phyloP scores from a whole-genome alignment of 345 rosid genomes.

The Gossypium stocksii region DNA sequence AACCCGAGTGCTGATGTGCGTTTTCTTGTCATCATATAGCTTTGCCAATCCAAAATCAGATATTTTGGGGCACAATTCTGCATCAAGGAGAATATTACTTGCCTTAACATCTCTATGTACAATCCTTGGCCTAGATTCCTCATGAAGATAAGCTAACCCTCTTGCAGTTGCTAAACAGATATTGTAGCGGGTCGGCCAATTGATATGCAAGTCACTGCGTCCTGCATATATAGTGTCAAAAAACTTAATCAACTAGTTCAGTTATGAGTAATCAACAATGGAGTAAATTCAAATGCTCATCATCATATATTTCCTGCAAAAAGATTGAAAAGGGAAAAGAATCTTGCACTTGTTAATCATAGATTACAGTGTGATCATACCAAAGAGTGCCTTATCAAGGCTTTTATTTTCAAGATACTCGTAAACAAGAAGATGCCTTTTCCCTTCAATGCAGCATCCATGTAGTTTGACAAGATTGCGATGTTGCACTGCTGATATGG shows the following conservation, averaged over 20 bases:
- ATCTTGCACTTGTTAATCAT: no score
- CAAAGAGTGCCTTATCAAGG: constrained; percentile 66
- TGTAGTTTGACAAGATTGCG: constrained; percentile 68
- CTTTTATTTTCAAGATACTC: constrained; percentile 74
- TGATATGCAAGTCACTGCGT: constrained; percentile 23
- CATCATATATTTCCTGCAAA: no score
- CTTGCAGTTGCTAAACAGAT: constrained; percentile 45
- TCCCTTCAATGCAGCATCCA: constrained; percentile 65
- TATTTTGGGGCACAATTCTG: constrained; percentile 45
- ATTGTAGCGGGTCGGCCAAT: constrained; percentile 39
- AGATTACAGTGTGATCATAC: constrained; percentile 20
- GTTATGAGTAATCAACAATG: no score
- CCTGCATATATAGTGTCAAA: constrained; percentile 8
- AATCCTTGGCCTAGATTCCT: constrained; percentile 46
- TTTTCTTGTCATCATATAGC: constrained; percentile 48
- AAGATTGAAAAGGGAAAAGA: no score
- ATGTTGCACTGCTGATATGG: constrained; percentile 53
- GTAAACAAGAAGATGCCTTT: constrained; percentile 57
- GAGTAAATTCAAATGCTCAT: no score
- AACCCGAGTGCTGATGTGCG: constrained; percentile 53
- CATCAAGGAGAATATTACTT: constrained; percentile 50
- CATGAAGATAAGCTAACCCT: constrained; percentile 49
- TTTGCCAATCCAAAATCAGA: constrained; percentile 65
- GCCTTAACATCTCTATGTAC: constrained; percentile 58
- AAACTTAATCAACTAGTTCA: background rate